These are phyloP conservation scores for Anisogramma anomala DNA, from an alignment of 2,329 filamentous ascomycete genomes.

Conservation along the genomic window DNA sequence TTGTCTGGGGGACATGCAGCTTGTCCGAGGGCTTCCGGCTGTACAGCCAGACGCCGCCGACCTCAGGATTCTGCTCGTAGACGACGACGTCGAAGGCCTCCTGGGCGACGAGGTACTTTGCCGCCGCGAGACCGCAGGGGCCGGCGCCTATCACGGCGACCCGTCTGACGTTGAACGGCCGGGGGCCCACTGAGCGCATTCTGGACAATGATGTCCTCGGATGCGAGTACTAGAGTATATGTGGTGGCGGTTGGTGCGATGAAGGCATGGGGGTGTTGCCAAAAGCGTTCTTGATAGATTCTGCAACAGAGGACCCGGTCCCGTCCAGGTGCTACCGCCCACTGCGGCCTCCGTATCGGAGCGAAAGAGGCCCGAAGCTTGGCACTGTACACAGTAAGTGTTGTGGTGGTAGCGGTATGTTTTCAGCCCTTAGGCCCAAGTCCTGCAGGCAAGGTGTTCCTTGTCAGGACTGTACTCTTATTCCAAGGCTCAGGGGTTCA, in stretches of 20 bases:
- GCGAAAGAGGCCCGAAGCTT: not conserved
- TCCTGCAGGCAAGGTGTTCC: not conserved
- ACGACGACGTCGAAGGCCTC: conserved; percentile 57
- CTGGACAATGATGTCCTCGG: not conserved
- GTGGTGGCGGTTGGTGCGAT: too few relatives aligned
- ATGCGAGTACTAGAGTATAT: too few relatives aligned
- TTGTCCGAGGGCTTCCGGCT: conserved; percentile 37
- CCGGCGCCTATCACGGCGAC: conserved; percentile 78
- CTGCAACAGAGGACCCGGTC: too few relatives aligned
- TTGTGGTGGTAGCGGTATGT: too few relatives aligned
- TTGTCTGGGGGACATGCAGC: conserved; percentile 56
- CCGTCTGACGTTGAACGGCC: conserved; percentile 39
- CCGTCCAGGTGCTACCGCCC: not conserved
- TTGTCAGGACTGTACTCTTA: too few relatives aligned
- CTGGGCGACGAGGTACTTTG: conserved; percentile 70
- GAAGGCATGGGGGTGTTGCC: too few relatives aligned
- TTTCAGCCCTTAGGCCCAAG: not conserved
- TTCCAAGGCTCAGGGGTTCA: not conserved
- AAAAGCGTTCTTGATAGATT: too few relatives aligned
- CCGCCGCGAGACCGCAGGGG: conserved; percentile 64
- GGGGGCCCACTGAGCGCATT: conserved; percentile 19
- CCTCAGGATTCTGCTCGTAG: conserved; percentile 67
- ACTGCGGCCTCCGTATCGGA: not conserved
- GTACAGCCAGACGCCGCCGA: conserved; percentile 84
- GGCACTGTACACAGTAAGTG: too few relatives aligned